phyloP scores from a whole-genome alignment of 2,329 filamentous ascomycete genomes.

The Pestalotiopsis sp. region DNA sequence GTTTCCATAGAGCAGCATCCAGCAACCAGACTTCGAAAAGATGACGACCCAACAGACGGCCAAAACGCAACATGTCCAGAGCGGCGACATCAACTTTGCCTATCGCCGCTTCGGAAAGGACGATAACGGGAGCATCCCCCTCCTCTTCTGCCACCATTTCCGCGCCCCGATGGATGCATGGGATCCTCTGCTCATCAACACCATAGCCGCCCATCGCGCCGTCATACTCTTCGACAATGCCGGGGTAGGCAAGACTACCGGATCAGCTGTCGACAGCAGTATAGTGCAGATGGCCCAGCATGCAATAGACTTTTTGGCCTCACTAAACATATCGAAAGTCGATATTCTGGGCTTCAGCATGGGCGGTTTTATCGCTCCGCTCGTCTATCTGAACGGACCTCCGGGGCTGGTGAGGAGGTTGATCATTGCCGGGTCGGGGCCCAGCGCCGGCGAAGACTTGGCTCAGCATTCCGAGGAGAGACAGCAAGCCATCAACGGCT shows the following conservation, averaged over 20 bases:
- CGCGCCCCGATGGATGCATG: neutral
- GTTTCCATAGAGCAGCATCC: neutral
- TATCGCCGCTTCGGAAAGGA: neutral
- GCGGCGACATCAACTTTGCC: neutral
- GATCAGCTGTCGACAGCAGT: neutral
- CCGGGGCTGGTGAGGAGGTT: neutral
- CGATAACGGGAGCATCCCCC: neutral
- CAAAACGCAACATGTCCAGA: neutral
- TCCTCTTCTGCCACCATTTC: neutral
- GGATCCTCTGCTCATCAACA: neutral
- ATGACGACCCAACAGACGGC: neutral
- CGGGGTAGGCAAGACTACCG: neutral
- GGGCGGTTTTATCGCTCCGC: neutral
- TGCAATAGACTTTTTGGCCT: neutral
- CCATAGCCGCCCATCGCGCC: neutral
- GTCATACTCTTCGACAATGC: neutral
- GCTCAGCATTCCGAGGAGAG: neutral
- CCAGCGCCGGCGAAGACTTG: neutral
- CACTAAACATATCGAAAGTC: neutral
- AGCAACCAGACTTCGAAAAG: neutral
- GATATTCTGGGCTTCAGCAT: constrained; percentile 1
- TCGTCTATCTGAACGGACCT: neutral
- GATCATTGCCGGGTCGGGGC: neutral
- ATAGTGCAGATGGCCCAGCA: neutral
- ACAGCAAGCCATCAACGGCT: neutral